A percentile compares a stretch with the other conserved stretches of the same genome.
These are phyloP conservation scores for Fusarium algeriense DNA, from an alignment of 2,329 filamentous ascomycete genomes.

Conservation along the genomic window DNA sequence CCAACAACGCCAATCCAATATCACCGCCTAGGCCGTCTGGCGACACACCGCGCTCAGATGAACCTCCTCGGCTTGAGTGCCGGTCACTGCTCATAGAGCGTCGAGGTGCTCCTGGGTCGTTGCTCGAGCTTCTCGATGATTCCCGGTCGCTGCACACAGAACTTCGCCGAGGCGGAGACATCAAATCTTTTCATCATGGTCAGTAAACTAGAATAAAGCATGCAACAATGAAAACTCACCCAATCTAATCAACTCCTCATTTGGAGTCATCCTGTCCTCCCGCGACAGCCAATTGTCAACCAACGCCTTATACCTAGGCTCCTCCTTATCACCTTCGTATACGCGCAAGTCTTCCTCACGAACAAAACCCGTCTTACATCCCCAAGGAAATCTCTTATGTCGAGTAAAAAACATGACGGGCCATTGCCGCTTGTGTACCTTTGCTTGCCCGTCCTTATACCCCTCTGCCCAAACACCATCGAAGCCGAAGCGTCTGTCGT, in stretches of 20 bases:
- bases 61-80: not conserved
- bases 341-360: not conserved
- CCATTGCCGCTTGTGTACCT: not conserved
- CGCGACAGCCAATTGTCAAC: not conserved
- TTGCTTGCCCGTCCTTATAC: not conserved
- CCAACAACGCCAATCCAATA: not conserved
- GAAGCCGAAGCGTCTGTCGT: not conserved
- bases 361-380: not conserved
- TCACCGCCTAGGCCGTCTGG: not conserved
- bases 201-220: accelerated
- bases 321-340: not conserved
- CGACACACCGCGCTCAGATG: no score
- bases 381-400: not conserved
- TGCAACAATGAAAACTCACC: not conserved
- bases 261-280: not conserved
- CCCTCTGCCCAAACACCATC: not conserved
- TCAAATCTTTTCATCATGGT: not conserved
- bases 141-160: not conserved
- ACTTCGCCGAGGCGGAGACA: not conserved
- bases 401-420: not conserved
- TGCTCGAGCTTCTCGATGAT: no score
- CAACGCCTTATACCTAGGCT: not conserved
- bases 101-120: no score
- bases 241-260: not conserved
- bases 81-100: accelerated